phyloP scores from a whole-genome alignment of 495 filamentous ascomycete species.

The Lindgomyces ingoldianus region DNA sequence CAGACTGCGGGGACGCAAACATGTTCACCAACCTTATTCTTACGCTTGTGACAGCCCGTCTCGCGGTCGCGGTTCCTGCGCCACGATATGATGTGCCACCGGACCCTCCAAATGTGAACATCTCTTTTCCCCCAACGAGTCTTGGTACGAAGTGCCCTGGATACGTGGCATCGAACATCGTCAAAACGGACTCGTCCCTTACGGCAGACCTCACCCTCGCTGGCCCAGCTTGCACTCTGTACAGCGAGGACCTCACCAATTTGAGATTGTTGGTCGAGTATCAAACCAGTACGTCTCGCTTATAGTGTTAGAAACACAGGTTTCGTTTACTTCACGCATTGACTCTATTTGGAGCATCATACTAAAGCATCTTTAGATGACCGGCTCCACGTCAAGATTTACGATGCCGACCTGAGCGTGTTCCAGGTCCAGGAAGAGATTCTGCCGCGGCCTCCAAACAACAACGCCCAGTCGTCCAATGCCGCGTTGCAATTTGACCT shows the following conservation, averaged over 20 bases:
- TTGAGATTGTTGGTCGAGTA: constrained; percentile 73
- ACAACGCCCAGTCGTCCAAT: constrained; percentile 14
- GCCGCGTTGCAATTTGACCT: constrained; percentile 65
- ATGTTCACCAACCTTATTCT: constrained; percentile 8
- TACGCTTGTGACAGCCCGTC: not conserved
- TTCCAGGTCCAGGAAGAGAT: constrained; percentile 79
- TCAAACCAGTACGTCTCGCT: constrained; percentile 63
- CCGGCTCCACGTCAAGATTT: constrained; percentile 81
- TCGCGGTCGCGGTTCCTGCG: constrained; percentile 1
- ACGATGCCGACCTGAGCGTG: constrained; percentile 69
- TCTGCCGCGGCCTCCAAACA: constrained; percentile 59
- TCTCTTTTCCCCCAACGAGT: not conserved
- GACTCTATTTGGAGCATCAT: not conserved
- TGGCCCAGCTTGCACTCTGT: constrained; percentile 68
- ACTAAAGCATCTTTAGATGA: constrained; percentile 26
- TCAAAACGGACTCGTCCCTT: constrained; percentile 47
- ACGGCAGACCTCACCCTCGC: constrained; percentile 69
- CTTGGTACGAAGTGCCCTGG: constrained; percentile 58
- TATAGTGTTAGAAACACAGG: not conserved
- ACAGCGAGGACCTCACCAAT: constrained; percentile 66
- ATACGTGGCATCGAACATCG: constrained; percentile 68
- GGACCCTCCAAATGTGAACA: not conserved
- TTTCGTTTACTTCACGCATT: not conserved
- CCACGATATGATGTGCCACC: not conserved
- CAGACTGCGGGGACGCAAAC: not conserved